Base-by-base conservation (phyloP, 768 basidiomycete genomes). In the Leccinum subtestaceum region DNA sequence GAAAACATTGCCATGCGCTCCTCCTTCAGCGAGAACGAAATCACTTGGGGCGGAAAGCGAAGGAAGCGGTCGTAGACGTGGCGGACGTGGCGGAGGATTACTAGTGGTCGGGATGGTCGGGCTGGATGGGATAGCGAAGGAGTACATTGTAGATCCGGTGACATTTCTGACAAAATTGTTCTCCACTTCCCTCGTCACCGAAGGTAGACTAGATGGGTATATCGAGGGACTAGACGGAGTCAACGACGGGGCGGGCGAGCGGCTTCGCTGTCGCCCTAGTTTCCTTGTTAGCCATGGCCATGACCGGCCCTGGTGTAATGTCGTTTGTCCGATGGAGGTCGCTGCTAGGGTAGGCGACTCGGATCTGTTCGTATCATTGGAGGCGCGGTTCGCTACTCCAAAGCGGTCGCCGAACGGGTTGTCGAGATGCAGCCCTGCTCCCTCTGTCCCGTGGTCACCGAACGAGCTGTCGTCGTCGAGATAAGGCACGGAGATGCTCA, bases 181-280 rank as follows among this genome's bases (percentile, higher is more conserved):
- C 31, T 59, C 59, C 8, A 31, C 47, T n/a, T 73, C 72, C 17
- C 17, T 38, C 38, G 15, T 17, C 32, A 55, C 61, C 11, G 72
- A 70, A 25, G 79, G 77, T 21, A 83, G 65, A 57, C 76, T 78
- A 2, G 77, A 69, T 10, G 81, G 78, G 62, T 82, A 81, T 34
- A 82, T 76, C 12, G 84, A 82, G 45, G 82, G 81, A 50, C 76
- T 80, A n/a, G 81, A 81, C 47, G 75, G 77, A 45, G 77, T 69
- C 27, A 70, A 65, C 5, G 77, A 80, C 21, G 12, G 11, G 32
- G 32, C 32, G 12, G 32, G 32, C 32, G 32, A 32, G 32, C 53
- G 45, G 21, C 9, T n/a, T 65, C 27, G 55, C 48, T 56, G 67
- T 45, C 57, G 67, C 29, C 63, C 63, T 15, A 36, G 15, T 36